phyloP scores from a whole-genome alignment of 257 asterid genomes.

The Hygrophila difformis region DNA sequence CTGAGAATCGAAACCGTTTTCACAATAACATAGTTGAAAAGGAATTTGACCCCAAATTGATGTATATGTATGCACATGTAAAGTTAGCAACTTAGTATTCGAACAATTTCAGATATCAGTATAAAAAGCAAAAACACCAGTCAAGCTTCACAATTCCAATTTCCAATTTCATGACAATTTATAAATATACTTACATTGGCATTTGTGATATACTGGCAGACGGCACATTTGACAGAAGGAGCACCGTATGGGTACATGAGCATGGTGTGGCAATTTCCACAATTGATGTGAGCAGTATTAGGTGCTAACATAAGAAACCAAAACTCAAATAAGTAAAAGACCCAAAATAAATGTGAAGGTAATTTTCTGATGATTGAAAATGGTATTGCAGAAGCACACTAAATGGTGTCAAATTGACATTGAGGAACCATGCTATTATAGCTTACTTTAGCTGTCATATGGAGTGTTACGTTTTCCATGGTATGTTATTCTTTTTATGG shows the following conservation, averaged over 20 bases:
- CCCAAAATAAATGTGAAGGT: slow-evolving; percentile 9
- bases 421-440: no score
- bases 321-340: slow-evolving; percentile 11
- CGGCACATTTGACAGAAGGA: slow-evolving; percentile 53
- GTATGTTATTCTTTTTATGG: not conserved
- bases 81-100: slow-evolving; percentile 2
- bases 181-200: slow-evolving; percentile 35
- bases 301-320: slow-evolving; percentile 26
- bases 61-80: no score
- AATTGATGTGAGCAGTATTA: slow-evolving; percentile 44
- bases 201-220: slow-evolving; percentile 45
- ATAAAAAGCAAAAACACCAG: slow-evolving; percentile 7
- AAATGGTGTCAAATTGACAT: no score
- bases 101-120: slow-evolving; percentile 4
- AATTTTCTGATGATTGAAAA: no score
- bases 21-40: slow-evolving; percentile 7
- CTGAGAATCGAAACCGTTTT: slow-evolving; percentile 24
- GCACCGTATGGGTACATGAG: slow-evolving; percentile 60
- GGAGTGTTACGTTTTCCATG: not conserved
- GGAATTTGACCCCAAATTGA: slow-evolving; percentile 9
- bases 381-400: no score
- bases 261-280: slow-evolving; percentile 49
- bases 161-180: slow-evolving; percentile 4
- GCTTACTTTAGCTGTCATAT: not conserved
- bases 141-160: slow-evolving; percentile 6